phyloP scores from a whole-genome alignment of 2,329 filamentous ascomycete species.

The Colletotrichum siamense region DNA sequence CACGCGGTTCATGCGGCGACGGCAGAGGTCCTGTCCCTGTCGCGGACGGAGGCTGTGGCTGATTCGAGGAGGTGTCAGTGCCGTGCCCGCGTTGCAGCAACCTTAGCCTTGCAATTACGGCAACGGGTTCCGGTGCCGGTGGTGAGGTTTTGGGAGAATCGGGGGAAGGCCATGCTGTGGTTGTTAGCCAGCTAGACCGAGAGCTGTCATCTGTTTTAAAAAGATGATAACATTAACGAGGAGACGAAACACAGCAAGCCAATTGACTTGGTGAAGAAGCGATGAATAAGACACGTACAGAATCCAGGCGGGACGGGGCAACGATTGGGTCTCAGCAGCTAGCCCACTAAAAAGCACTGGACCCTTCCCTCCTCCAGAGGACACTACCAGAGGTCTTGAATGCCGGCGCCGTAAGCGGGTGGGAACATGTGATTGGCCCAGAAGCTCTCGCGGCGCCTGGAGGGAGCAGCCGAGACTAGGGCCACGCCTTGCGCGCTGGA shows the following conservation, averaged over 20 bases:
- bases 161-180: not conserved
- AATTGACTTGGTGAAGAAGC: not conserved
- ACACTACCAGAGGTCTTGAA: not conserved
- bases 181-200: not conserved
- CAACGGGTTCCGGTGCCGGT: not conserved
- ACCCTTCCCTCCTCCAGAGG: not conserved
- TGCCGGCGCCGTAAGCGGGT: not conserved
- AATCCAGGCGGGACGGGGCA: not conserved
- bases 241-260: not conserved
- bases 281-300: constrained; percentile 7
- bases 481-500: not conserved
- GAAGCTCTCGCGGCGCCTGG: not conserved
- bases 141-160: not conserved
- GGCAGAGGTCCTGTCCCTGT: not conserved
- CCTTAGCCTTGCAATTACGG: not conserved
- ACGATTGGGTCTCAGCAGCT: not conserved
- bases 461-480: constrained; percentile 13
- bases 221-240: not conserved
- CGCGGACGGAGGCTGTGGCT: not conserved
- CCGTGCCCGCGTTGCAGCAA: not conserved
- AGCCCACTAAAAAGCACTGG: not conserved
- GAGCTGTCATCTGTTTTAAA: not conserved
- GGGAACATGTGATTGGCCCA: constrained; percentile 10
- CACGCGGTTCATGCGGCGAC: not conserved
- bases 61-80: not conserved